These are phyloP conservation scores for Coffea eugenioides DNA, from an alignment of 257 asterid genomes.

Conservation along the genomic window DNA sequence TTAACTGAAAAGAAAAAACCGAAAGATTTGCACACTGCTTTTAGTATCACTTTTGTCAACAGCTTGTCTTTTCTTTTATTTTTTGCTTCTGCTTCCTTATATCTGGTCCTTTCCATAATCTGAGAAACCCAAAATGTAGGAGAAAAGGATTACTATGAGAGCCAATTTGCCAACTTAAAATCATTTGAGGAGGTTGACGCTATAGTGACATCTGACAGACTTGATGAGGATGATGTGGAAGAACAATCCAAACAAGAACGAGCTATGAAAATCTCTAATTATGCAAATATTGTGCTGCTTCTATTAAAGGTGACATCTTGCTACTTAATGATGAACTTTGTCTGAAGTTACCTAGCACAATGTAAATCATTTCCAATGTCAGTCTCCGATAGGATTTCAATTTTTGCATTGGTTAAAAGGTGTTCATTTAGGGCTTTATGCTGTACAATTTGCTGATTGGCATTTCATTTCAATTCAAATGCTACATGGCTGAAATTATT, in stretches of 20 bases:
- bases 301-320: slow-evolving; percentile 59
- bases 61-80: neutral
- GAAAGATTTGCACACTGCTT: neutral
- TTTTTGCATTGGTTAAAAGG: neutral
- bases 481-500: no score
- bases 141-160: slow-evolving; percentile 74
- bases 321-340: neutral
- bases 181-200: slow-evolving; percentile 78
- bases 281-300: slow-evolving; percentile 66
- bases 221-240: slow-evolving; percentile 57
- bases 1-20: neutral
- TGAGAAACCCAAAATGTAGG: slow-evolving; percentile 37
- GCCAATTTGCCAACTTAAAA: slow-evolving; percentile 67
- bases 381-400: neutral
- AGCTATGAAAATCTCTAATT: slow-evolving; percentile 89
- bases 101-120: neutral
- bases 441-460: no score
- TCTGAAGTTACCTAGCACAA: neutral
- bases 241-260: slow-evolving; percentile 71
- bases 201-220: slow-evolving; percentile 38
- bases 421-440: slow-evolving; percentile 5
- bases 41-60: neutral
- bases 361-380: neutral
- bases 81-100: neutral
- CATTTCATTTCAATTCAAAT: neutral